Base-by-base conservation (phyloP, 495 filamentous ascomycete genomes). In the Bombardia bombarda region DNA sequence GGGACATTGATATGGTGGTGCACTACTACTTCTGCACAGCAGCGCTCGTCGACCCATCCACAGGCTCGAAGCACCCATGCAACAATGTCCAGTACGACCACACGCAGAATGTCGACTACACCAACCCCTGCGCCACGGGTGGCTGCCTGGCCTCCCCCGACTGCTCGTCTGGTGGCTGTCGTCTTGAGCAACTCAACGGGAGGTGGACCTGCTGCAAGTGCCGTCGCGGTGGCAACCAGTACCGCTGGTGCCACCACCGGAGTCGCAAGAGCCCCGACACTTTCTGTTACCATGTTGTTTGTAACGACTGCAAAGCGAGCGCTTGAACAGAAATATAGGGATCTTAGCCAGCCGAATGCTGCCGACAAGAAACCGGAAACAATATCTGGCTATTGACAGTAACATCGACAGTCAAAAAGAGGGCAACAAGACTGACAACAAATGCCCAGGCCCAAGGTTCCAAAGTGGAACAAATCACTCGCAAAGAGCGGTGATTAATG, bases 161-260 rank as follows among this genome's bases (percentile, higher is more conserved):
- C 34, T 73, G 69, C 47, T 52, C 49, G 17, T 63, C 64, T 4
- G 66, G 67, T 5, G 55, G 51, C 20, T 73, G 69, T 45, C 46
- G 66, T n/a, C 56, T 68, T n/a, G 56, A 58, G 19, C 59, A 68
- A 17, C 58, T 68, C 13, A 57, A 56, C 16, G 65, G 67, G 2
- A 38, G 59, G 13, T 73, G 69, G 68, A 46, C 44, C 20, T 73
- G 68, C 36, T 73, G 68, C 51, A 56, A 48, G 24, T 73, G 69
- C 33, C 44, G 50, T 3, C 57, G 69, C 1, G 64, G 61, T 4
- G 62, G 57, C 7, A 71, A 73, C 33, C 52, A 52, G 26, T 60
- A 63, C 24, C 55, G 58, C 24, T 62, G 49, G 51, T 70, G 58
- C 26, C 45, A 57, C 20, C 56, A 61, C 25, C 58, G 50, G 22